Evolutionary conservation across 2,329 filamentous ascomycete genomes (phyloP), one percentile per base, ranked within the genome.

Genomic region (Phaeophleospora eucalypticola): DNA sequence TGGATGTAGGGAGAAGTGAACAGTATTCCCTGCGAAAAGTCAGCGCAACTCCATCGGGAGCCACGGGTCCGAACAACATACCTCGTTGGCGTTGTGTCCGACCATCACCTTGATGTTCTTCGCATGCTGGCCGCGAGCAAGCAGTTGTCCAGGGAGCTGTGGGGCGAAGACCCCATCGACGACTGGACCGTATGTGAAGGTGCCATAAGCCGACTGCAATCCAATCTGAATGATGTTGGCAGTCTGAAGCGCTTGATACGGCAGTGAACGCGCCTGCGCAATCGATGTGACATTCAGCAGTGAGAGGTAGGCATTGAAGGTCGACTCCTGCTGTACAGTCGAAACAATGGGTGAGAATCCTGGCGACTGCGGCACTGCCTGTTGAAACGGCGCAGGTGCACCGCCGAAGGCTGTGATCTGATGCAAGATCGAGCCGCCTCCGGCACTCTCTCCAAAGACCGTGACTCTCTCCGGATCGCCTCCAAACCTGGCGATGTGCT

Each of bases 381-480:
- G 67, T 41, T 66, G 52, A 56, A 77, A 77, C 1, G 72, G 74
- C 6, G 59, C 60, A 8, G 54, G 43, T 2, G 74, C 75, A 3
- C 73, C 75, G 27, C 75, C 76, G 34, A 61, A 61, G 16, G 63
- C 66, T 21, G 76, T 80, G 48, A 80, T 73, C 45, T 81, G 77
- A 52, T 80, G 76, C 63, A 78, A 69, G 46, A 81, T 71, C 2
- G 71, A 75, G 0, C 75, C 75, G 3, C 67, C 77, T 18, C 78
- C 77, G 6, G 78, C 76, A n/a, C 71, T 75, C 50, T 75, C 63
- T 6, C 76, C 76, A 14, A 77, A 66, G 9, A 79, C 66, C 4
- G 60, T 64, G 3, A 59, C 52, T 3, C 46, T 54, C 14, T 56
- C 53, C 4, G 59, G 58, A 57, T 81, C 73, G 14, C 79, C 79